Base-by-base conservation (phyloP, 2,329 filamentous ascomycete species). In the Simplicillium sp. region DNA sequence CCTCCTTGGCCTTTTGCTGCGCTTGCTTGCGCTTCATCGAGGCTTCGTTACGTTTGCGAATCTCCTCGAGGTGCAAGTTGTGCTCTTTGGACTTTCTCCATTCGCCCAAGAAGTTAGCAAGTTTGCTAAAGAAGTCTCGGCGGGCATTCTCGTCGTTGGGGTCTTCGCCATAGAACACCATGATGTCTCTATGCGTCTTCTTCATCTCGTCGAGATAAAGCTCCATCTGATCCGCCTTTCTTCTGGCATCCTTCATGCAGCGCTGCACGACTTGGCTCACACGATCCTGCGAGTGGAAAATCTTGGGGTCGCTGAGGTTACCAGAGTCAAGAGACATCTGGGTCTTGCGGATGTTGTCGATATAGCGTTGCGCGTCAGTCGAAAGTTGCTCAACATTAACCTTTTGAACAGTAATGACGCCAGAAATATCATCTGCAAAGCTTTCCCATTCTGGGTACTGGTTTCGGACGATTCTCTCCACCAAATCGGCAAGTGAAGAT, bases 31-130 rank as follows among this genome's bases (percentile, higher is more conserved):
- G 84, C 61, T 90, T 90, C 80, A 97, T 87, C 34, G 84, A 92
- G 31, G 81, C 84, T 62, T 97, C 90, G 59, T 94, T 94, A 49
- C 87, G 82, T 50, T 79, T 85, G 52, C 82, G 80, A 41, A 76
- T 81, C 55, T 95, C 89, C 64, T 98, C 92, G 46, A 87, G 62
- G 25, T 73, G 60, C 15, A 90, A 65, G 64, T 97, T 98, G 81
- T 97, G 97, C 52, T 94, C 87, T 50, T 81, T 80, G 28, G 88
- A 94, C 75, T 84, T 90, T 84, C 90, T 95, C 86, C 92, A 98
- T 60, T 97, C 92, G 28, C 73, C 68, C 52, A 98, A 77, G 67
- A 98, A 98, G 41, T 80, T 72, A 15, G 90, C 88, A 53, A 98
- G 74, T 69, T 97, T 97, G 48, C 82, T 71, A 58, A 98, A 98